A percentile compares a stretch with the other conserved stretches of the same genome.
These are phyloP conservation scores for Citrus inodora DNA, from an alignment of 345 rosid genomes.

Conservation along the genomic window DNA sequence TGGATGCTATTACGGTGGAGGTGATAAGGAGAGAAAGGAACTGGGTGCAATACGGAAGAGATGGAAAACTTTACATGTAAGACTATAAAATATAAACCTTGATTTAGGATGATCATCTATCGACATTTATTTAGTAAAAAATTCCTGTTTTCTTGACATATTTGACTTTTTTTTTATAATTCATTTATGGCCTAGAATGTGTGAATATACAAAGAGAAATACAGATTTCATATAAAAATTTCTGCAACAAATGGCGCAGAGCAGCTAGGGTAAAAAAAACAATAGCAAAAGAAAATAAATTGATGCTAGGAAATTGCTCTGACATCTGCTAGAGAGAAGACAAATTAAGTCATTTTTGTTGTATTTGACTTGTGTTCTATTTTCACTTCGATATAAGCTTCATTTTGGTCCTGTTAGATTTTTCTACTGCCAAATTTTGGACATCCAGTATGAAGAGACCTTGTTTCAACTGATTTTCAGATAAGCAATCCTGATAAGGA, in stretches of 20 bases:
- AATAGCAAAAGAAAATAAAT: neutral
- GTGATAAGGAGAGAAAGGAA: slow-evolving; percentile 79
- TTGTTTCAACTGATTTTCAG: slow-evolving; percentile 40
- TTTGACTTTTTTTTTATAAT: neutral
- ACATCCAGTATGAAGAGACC: neutral
- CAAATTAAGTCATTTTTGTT: neutral
- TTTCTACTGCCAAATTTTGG: neutral
- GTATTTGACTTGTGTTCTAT: neutral
- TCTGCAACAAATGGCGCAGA: neutral
- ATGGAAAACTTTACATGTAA: slow-evolving; percentile 97
- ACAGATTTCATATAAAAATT: neutral
- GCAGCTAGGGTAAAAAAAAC: neutral
- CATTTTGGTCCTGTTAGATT: neutral
- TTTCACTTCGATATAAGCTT: neutral
- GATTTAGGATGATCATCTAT: neutral
- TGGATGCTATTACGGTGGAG: slow-evolving; percentile 98
- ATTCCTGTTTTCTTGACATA: neutral
- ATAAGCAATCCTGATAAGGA: slow-evolving; percentile 72
- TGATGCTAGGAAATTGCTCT: neutral
- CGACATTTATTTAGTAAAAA: neutral
- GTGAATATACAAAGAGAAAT: neutral
- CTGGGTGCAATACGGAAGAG: slow-evolving; percentile 83
- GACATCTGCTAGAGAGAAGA: neutral
- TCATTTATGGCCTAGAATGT: neutral
- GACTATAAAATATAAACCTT: slow-evolving; percentile 25